Conservation (phyloP, 257 asterid genomes). For the Galeopsis tetrahit region DNA sequence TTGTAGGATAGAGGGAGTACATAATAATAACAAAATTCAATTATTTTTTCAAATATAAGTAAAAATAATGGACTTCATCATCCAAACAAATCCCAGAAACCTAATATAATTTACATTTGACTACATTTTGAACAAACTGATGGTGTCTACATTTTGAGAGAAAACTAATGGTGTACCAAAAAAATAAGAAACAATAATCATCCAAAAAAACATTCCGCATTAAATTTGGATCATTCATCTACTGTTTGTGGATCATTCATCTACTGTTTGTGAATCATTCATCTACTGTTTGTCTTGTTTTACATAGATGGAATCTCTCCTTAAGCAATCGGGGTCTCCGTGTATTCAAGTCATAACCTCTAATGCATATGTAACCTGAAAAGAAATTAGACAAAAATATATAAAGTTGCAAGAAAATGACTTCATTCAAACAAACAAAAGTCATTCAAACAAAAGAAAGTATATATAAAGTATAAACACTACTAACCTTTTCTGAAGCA, state of each 20-base stretch:
- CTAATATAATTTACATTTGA: no score
- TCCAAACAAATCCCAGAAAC: no score
- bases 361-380: slow-evolving; percentile 42
- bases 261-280: no score
- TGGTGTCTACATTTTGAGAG: no score
- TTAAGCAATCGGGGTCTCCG: slow-evolving; percentile 35
- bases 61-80: no score
- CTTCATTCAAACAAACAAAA: background rate
- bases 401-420: background rate
- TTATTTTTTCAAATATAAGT: no score
- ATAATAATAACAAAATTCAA: no score
- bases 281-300: background rate
- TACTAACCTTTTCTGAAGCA: slow-evolving; percentile 37
- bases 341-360: slow-evolving; percentile 35
- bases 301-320: slow-evolving; percentile 31
- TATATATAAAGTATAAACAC: background rate
- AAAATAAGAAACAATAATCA: background rate
- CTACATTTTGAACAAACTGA: no score
- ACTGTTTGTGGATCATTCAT: no score
- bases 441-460: no score
- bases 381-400: background rate
- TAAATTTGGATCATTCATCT: no score
- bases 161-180: background rate
- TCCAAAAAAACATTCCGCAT: background rate
- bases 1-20: no score